A percentile compares a stretch with the other conserved stretches of the same genome.
Conservation (phyloP, 768 basidiomycete species). For the Mycena polygramma region DNA sequence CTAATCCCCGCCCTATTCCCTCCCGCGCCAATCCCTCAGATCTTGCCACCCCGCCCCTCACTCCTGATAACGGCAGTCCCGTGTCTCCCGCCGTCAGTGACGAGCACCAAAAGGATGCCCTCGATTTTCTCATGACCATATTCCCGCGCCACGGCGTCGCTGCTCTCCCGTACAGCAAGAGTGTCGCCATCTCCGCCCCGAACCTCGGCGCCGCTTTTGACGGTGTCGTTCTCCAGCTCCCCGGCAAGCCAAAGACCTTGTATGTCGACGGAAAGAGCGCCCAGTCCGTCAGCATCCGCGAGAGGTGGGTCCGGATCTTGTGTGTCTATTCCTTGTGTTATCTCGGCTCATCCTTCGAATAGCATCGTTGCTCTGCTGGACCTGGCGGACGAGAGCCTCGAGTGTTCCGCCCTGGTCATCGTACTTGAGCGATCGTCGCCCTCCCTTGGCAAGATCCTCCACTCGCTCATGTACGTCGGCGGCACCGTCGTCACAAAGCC, state of each 20-base stretch:
- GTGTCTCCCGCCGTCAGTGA: constrained; percentile 54
- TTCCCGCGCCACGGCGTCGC: constrained; percentile 81
- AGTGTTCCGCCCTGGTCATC: constrained; percentile 84
- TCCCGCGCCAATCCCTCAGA: constrained; percentile 56
- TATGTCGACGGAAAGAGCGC: constrained; percentile 91
- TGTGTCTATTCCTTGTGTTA: background rate
- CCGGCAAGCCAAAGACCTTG: constrained; percentile 78
- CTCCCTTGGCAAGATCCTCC: constrained; percentile 79
- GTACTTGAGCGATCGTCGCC: constrained; percentile 81
- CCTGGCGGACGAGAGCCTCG: constrained; percentile 86
- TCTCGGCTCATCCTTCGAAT: constrained; percentile 30
- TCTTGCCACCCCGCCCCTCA: constrained; percentile 76
- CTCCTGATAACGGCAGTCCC: constrained; percentile 76
- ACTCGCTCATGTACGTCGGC: constrained; percentile 94
- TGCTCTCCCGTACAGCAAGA: constrained; percentile 79
- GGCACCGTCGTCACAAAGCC: constrained; percentile 88
- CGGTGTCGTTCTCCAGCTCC: constrained; percentile 82
- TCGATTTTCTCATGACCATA: constrained; percentile 83
- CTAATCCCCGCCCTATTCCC: constrained; percentile 45
- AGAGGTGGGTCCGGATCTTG: constrained; percentile 68
- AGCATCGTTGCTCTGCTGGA: constrained; percentile 91
- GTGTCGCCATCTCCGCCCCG: constrained; percentile 79
- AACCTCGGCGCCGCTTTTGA: constrained; percentile 79
- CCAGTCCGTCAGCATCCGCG: constrained; percentile 81
- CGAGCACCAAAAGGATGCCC: constrained; percentile 71